Conservation (phyloP, 2,329 filamentous ascomycete genomes). For the Cordyceps farinosa region DNA sequence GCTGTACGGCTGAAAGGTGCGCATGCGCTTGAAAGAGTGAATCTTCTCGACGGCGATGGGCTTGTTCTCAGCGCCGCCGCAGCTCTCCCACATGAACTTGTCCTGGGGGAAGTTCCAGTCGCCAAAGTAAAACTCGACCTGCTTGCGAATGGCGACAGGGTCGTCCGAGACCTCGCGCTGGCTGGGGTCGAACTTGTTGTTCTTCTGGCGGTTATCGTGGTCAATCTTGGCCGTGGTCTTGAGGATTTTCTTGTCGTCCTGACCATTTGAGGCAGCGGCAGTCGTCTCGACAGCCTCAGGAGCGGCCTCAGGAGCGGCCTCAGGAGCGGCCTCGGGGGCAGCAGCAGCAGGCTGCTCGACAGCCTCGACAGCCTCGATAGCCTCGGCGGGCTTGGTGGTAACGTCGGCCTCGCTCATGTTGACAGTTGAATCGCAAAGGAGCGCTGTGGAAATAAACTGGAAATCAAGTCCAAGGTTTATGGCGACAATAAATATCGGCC, state of each 20-base stretch:
- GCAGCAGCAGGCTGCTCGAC: slow-evolving; percentile 41
- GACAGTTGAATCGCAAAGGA: not conserved
- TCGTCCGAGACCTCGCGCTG: slow-evolving; percentile 68
- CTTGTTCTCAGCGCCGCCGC: slow-evolving; percentile 76
- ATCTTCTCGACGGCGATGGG: slow-evolving; percentile 75
- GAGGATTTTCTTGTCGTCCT: slow-evolving; percentile 35
- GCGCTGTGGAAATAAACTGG: not conserved
- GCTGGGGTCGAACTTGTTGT: slow-evolving; percentile 69
- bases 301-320: slow-evolving; percentile 41
- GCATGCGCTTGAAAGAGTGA: slow-evolving; percentile 92
- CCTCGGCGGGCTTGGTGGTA: slow-evolving; percentile 35
- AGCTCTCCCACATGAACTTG: slow-evolving; percentile 77
- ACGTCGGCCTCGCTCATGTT: slow-evolving; percentile 19
- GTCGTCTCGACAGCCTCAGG: slow-evolving; percentile 23
- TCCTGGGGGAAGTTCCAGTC: slow-evolving; percentile 87
- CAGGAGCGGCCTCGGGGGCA: slow-evolving; percentile 26
- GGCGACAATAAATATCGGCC: not conserved
- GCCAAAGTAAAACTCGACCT: slow-evolving; percentile 96
- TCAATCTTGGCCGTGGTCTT: slow-evolving; percentile 43
- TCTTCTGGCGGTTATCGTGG: slow-evolving; percentile 44
- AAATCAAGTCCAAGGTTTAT: not conserved
- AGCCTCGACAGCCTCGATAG: slow-evolving; percentile 56
- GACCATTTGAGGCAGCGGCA: slow-evolving; percentile 14
- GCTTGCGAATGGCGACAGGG: slow-evolving; percentile 75
- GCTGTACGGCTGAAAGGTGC: slow-evolving; percentile 82